Evolutionary conservation across 2,329 filamentous ascomycete species (phyloP).

Genomic region (Claviceps fusiformis): DNA sequence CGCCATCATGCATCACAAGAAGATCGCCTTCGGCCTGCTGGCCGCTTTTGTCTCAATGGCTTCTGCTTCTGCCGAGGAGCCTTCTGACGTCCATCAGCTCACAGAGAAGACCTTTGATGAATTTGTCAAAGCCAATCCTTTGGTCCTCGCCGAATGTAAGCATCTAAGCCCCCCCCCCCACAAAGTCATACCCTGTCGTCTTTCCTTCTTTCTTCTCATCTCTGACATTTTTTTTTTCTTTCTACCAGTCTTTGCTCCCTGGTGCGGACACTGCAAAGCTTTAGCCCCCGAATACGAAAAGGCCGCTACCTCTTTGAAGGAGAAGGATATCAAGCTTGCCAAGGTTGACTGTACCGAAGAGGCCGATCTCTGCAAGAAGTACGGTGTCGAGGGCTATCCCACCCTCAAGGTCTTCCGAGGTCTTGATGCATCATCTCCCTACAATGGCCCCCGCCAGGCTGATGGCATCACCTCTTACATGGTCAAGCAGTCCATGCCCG

Average conservation of each 20-base stretch:
- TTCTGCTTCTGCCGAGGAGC: conserved; percentile 35
- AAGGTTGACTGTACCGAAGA: conserved; percentile 96
- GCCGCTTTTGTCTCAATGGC: conserved; percentile 42
- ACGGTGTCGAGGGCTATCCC: conserved; percentile 93
- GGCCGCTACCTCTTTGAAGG: conserved; percentile 70
- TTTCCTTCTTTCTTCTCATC: not conserved
- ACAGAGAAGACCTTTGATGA: conserved; percentile 77
- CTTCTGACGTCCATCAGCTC: conserved; percentile 72
- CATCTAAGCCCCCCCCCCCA: conserved; percentile 35
- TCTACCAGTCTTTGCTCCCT: conserved; percentile 78
- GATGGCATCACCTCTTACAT: conserved; percentile 72
- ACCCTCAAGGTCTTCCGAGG: conserved; percentile 99
- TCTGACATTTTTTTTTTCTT: not conserved
- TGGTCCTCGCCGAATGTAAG: conserved; percentile 91
- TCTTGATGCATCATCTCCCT: conserved; percentile 62
- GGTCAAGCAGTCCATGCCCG: conserved; percentile 93
- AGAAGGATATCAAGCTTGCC: conserved; percentile 72
- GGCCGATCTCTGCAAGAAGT: conserved; percentile 75
- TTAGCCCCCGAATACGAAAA: conserved; percentile 87
- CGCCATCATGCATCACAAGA: conserved; percentile 32
- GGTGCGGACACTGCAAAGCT: conserved; percentile 98
- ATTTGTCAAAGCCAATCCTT: conserved; percentile 72
- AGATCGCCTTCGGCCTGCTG: conserved; percentile 39
- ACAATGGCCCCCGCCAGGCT: conserved; percentile 81
- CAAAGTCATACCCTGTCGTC: not conserved